phyloP scores from a whole-genome alignment of 495 filamentous ascomycete genomes.

The Daldinia bambusicola region DNA sequence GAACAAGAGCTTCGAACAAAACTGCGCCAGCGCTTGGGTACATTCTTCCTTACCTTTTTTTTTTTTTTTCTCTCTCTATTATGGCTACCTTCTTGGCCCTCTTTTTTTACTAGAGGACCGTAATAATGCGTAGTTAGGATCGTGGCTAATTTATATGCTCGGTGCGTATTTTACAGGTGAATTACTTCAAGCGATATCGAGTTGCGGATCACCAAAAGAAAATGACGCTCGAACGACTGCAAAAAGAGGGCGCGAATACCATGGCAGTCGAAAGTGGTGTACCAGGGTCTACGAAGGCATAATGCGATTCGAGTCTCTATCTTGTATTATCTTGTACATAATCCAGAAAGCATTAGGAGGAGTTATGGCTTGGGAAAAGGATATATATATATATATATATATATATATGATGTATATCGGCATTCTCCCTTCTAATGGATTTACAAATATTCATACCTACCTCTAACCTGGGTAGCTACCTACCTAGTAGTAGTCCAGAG shows the following conservation, averaged over 20 bases:
- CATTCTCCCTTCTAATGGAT: conserved; percentile 23
- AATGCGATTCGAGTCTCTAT: neutral
- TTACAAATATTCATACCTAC: conserved; percentile 12
- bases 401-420: neutral
- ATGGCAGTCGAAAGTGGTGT: conserved; percentile 54
- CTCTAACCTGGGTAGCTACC: too few species aligned
- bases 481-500: neutral
- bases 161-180: conserved; percentile 68
- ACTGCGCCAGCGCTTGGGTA: conserved; percentile 87
- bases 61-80: conserved; percentile 11
- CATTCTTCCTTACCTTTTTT: conserved; percentile 45
- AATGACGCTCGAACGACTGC: conserved; percentile 78
- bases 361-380: conserved; percentile 30
- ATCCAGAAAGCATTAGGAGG: conserved; percentile 19
- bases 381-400: neutral
- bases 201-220: conserved; percentile 91
- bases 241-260: conserved; percentile 78
- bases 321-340: conserved; percentile 32
- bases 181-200: conserved; percentile 95
- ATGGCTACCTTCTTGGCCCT: neutral
- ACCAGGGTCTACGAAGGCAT: conserved; percentile 23
- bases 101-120: neutral
- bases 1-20: conserved; percentile 72
- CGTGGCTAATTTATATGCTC: conserved; percentile 1
- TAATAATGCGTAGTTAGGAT: neutral